Conservation (phyloP, 2,329 filamentous ascomycete genomes). For the Aschersonia sp. region DNA sequence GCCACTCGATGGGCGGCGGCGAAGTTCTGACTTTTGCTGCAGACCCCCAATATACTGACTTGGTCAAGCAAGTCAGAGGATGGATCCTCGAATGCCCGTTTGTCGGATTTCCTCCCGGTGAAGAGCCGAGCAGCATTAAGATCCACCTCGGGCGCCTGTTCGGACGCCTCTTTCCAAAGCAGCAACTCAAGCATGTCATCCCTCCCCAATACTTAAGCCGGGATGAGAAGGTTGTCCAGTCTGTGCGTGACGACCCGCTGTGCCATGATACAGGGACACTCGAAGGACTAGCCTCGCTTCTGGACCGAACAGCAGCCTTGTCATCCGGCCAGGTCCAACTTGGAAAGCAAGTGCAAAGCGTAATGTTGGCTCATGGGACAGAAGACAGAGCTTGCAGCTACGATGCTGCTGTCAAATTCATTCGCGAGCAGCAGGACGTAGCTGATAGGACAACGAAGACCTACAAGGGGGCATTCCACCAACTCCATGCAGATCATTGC, state of each 20-base stretch:
- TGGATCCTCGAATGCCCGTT: constrained; percentile 70
- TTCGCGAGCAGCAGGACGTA: constrained; percentile 37
- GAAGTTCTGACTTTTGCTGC: constrained; percentile 51
- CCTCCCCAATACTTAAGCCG: constrained; percentile 50
- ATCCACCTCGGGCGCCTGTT: constrained; percentile 54
- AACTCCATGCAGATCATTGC: constrained; percentile 47
- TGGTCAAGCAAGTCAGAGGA: constrained; percentile 50
- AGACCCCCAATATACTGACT: constrained; percentile 32
- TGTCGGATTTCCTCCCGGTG: constrained; percentile 53
- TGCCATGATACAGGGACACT: constrained; percentile 76
- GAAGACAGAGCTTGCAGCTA: constrained; percentile 56
- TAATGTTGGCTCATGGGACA: constrained; percentile 70
- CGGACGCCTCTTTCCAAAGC: constrained; percentile 49
- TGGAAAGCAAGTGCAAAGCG: constrained; percentile 38
- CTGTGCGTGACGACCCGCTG: constrained; percentile 50
- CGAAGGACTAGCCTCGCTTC: constrained; percentile 61
- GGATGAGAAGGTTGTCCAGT: constrained; percentile 47
- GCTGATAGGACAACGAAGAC: constrained; percentile 56
- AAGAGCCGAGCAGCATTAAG: constrained; percentile 48
- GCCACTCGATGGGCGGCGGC: constrained; percentile 83
- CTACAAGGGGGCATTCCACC: constrained; percentile 71
- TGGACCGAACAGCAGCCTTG: constrained; percentile 57
- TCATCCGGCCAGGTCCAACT: constrained; percentile 37
- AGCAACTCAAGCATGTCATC: constrained; percentile 53
- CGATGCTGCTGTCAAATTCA: constrained; percentile 48